Conservation (phyloP, 1,284 basidiomycete species). For the Heterobasidion annosum region DNA sequence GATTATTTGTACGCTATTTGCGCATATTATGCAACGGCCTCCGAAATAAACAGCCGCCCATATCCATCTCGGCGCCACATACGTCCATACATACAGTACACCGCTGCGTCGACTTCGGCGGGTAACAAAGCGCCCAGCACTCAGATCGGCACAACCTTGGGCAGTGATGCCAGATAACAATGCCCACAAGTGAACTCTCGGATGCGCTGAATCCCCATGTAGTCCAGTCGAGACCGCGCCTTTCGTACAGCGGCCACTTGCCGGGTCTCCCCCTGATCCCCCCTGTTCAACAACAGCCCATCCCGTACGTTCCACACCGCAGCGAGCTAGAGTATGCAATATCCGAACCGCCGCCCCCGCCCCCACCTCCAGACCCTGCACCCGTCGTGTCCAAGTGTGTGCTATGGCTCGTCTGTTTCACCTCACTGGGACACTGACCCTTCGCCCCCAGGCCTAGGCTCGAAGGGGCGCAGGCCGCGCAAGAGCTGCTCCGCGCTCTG, state of each 20-base stretch:
- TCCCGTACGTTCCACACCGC: conserved; percentile 34
- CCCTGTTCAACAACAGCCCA: conserved; percentile 13
- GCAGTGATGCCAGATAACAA: conserved; percentile 3
- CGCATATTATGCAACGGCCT: background rate
- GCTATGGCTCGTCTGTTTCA: background rate
- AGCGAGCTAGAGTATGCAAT: conserved; percentile 55
- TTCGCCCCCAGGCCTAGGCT: background rate
- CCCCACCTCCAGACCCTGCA: conserved; percentile 19
- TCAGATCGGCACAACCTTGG: no score
- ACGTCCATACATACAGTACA: background rate
- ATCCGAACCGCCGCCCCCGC: conserved; percentile 32
- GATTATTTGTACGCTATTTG: background rate
- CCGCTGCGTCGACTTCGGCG: no score
- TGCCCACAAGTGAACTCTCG: conserved; percentile 60
- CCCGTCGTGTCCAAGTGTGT: conserved; percentile 1
- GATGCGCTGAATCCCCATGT: conserved; percentile 67
- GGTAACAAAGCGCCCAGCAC: no score
- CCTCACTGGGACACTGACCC: no score
- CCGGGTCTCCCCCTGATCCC: conserved; percentile 9
- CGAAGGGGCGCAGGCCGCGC: conserved; percentile 35
- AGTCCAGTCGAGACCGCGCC: conserved; percentile 28
- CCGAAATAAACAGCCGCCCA: background rate
- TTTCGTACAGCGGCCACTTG: conserved; percentile 12
- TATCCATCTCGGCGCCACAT: background rate
- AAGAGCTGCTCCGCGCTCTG: conserved; percentile 48